Base-by-base conservation (phyloP, 495 filamentous ascomycete species). In the Talaromyces ruber region DNA sequence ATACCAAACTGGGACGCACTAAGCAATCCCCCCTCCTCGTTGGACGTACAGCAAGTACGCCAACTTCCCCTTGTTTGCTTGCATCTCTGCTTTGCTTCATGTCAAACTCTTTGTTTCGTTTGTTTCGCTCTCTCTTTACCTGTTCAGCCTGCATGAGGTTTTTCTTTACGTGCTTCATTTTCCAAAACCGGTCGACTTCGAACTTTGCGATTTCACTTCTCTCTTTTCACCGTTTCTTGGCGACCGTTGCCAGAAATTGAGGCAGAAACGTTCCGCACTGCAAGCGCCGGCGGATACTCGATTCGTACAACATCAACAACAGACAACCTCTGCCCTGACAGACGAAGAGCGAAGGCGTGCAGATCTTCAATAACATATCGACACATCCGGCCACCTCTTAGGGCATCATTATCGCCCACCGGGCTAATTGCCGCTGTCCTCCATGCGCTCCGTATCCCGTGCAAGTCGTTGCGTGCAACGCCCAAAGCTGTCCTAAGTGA, bases 391-490 rank as follows among this genome's bases (percentile, higher is more conserved):
- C 14, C 22, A 7, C 11, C 7, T 53, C 16, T 21, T 47, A n/a
- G 6, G 22, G 6, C 50, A 16, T 53, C 50, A 50, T n/a, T 16
- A 53, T 25, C 50, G 14, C 21, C 50, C 50, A 25, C 25, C 50
- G 50, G 50, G 22, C 25, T 53, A 28, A 18, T 57, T 34, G 54
- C 54, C 29, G 54, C 54, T 26, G 26, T 29, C 59, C 59, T 60
- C 59, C 59, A 60, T 60, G 59, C 45, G 22, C 43, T 60, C 59
- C 59, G 43, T 21, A 60, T 28, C 18, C 18, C 14, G 22, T 29
- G 25, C 16, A 18, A 60, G 59, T 60, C 59, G 59, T 60, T 60
- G 59, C 59, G 59, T 52, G 59, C 59, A 60, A 60, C 59, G 59
- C 43, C 45, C 45, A 8, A 47, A 21, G 16, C 11, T 59, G 57